A percentile compares a stretch with the other conserved stretches of the same genome.
Conservation (phyloP, 1,139 yeast genomes). For the Blastobotrys indianensis region DNA sequence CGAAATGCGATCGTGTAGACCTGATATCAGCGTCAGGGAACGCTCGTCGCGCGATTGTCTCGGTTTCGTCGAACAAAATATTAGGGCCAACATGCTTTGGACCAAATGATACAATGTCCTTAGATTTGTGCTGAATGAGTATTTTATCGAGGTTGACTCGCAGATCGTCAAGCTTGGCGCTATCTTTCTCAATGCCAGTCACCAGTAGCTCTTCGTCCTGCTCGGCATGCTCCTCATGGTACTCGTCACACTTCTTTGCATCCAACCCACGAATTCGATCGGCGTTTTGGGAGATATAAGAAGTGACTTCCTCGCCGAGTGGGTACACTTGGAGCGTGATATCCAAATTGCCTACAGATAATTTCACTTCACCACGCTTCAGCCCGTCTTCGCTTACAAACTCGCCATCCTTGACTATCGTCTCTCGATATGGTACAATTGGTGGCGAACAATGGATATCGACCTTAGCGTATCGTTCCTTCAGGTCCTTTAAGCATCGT, state of each 20-base stretch:
- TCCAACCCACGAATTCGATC: slow-evolving; percentile 34
- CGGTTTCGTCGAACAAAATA: slow-evolving; percentile 53
- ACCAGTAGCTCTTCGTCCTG: slow-evolving; percentile 18
- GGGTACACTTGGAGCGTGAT: slow-evolving; percentile 49
- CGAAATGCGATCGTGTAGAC: slow-evolving; percentile 42
- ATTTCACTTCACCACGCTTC: slow-evolving; percentile 36
- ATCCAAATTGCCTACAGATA: slow-evolving; percentile 44
- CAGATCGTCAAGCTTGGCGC: slow-evolving; percentile 23
- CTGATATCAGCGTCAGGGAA: slow-evolving; percentile 13
- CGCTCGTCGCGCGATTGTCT: slow-evolving; percentile 18
- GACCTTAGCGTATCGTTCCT: slow-evolving; percentile 87
- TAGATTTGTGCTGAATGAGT: slow-evolving; percentile 32
- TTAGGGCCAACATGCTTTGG: slow-evolving; percentile 77
- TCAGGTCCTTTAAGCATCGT: slow-evolving; percentile 80
- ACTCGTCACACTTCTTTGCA: slow-evolving; percentile 5
- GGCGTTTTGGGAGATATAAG: slow-evolving; percentile 48
- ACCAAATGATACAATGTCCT: slow-evolving; percentile 62
- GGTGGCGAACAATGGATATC: slow-evolving; percentile 87
- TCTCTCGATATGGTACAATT: slow-evolving; percentile 90
- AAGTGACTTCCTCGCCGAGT: slow-evolving; percentile 46
- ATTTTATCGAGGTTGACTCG: slow-evolving; percentile 18
- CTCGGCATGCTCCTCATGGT: slow-evolving; percentile 5
- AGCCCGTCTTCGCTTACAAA: slow-evolving; percentile 16
- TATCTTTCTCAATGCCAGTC: slow-evolving; percentile 21
- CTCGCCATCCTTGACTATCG: slow-evolving; percentile 44